Percentiles rank a stretch among this genome's conserved stretches.
These are phyloP conservation scores for Salvia miltiorrhiza DNA, from an alignment of 257 asterid genomes.

Conservation along the genomic window DNA sequence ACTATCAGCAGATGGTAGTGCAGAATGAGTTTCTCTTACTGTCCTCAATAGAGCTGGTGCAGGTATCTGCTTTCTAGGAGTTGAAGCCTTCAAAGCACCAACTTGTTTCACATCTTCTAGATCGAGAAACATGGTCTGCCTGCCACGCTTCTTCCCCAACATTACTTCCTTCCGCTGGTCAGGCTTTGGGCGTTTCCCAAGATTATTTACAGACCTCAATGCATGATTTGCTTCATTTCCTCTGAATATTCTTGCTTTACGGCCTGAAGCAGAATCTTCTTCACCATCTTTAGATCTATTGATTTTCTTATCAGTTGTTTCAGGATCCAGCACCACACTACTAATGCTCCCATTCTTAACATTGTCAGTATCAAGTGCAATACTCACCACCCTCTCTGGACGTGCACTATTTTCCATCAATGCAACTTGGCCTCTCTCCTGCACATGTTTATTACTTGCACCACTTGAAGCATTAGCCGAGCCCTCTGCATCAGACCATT, in stretches of 20 bases:
- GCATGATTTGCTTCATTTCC: constrained; percentile 84
- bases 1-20: constrained; percentile 43
- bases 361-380: constrained; percentile 29
- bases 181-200: constrained; percentile 77
- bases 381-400: constrained; percentile 26
- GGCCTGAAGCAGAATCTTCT: constrained; percentile 57
- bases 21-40: constrained; percentile 58
- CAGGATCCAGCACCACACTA: constrained; percentile 37
- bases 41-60: constrained; percentile 63
- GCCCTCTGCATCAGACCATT: constrained; percentile 97
- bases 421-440: constrained; percentile 40
- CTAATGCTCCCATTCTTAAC: constrained; percentile 26
- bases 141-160: constrained; percentile 90
- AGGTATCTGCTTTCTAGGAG: constrained; percentile 90
- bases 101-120: constrained; percentile 89
- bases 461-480: constrained; percentile 49
- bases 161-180: constrained; percentile 89
- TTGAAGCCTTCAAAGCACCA: constrained; percentile 63
- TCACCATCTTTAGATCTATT: constrained; percentile 41
- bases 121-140: constrained; percentile 93
- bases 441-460: constrained; percentile 34
- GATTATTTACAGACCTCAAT: constrained; percentile 53
- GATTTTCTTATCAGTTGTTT: constrained; percentile 53
- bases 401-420: constrained; percentile 24
- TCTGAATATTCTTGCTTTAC: constrained; percentile 62